Base-by-base conservation (phyloP, 1,284 basidiomycete genomes). In the Abortiporus biennis region DNA sequence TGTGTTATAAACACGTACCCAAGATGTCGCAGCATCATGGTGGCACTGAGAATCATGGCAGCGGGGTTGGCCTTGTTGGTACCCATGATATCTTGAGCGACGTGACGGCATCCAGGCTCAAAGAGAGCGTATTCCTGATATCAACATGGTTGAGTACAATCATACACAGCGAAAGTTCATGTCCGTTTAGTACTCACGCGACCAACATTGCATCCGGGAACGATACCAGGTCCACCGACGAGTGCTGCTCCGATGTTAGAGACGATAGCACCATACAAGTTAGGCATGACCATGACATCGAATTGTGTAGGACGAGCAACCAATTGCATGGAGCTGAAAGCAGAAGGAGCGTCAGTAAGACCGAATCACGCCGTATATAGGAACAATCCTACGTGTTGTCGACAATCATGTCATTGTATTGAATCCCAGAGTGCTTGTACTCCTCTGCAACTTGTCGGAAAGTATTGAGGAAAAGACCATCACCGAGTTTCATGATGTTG, bases 401-500 rank as follows among this genome's bases (percentile, higher is more conserved):
- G 54, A 97, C 92, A 52, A 99, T 99, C 95, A 99, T 99, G 68
- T 95, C 89, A 62, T 96, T 95, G 62, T 78, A 90, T 58, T 83
- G 78, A 61, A 99, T 94, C 42, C 96, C 96, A 44, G 86, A 78
- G 48, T 82, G 84, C 70, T 85, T 90, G 80, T 99, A 99, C 59
- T 92, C 87, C 67, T 99, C 91, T 29, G 94, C 96, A 47, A 99
- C 80, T 49, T 81, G 78, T 57, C 93, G 89, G 85, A 97, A 99
- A 22, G 95, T 98, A 71, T 95, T 96, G 57, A 99, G 79, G 84
- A 99, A 99, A 38, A 99, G 83, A 69, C 96, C 96, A 62, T 99
- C 96, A 65, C 94, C 95, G 56, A 99, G 84, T 71, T 99, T 99
- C 96, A 99, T 99, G 75, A 99, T 99, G 77, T 99, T 99, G 61